phyloP scores from a whole-genome alignment of 1,139 yeast species.

The Kluyveromyces sp. region DNA sequence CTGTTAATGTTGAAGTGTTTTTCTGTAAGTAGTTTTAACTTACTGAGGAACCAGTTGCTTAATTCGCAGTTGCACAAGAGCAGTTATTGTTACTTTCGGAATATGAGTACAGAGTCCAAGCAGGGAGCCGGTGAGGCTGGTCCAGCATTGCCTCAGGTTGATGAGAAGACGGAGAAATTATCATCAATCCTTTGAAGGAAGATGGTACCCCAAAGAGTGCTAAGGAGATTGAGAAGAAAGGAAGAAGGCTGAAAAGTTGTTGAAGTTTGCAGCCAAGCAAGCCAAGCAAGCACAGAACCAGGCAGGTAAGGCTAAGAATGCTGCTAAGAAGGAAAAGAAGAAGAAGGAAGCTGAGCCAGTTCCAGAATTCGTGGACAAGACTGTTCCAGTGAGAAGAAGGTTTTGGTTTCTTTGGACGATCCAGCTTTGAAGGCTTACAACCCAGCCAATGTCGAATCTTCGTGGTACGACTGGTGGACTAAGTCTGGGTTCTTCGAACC shows the following conservation, averaged over 20 bases:
- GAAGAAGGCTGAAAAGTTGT: slow-evolving; percentile 93
- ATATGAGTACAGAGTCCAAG: slow-evolving; percentile 12
- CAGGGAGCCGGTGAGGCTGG: slow-evolving; percentile 16
- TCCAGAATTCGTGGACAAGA: slow-evolving; percentile 77
- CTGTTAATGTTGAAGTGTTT: slow-evolving; percentile 1
- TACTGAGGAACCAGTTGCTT: slow-evolving; percentile 3
- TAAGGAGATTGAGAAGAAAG: slow-evolving; percentile 85
- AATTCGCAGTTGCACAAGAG: no score
- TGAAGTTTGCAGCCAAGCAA: slow-evolving; percentile 90
- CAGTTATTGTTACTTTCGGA: not conserved
- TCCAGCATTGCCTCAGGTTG: slow-evolving; percentile 29
- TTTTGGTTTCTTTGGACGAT: slow-evolving; percentile 76
- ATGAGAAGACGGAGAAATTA: slow-evolving; percentile 30
- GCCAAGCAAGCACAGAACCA: slow-evolving; percentile 59
- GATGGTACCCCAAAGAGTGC: slow-evolving; percentile 46
- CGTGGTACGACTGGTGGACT: slow-evolving; percentile 99
- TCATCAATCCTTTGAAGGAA: slow-evolving; percentile 31
- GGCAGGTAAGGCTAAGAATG: slow-evolving; percentile 30
- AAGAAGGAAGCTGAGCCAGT: slow-evolving; percentile 61
- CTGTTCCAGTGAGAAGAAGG: slow-evolving; percentile 82
- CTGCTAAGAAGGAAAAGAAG: slow-evolving; percentile 57
- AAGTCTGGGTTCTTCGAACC: slow-evolving; percentile 84
- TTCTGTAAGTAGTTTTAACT: not conserved
- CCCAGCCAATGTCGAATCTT: slow-evolving; percentile 88
- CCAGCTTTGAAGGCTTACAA: slow-evolving; percentile 90